These are phyloP conservation scores for Ramularia endophylla DNA, from an alignment of 2,329 filamentous ascomycete species.

Conservation along the genomic window DNA sequence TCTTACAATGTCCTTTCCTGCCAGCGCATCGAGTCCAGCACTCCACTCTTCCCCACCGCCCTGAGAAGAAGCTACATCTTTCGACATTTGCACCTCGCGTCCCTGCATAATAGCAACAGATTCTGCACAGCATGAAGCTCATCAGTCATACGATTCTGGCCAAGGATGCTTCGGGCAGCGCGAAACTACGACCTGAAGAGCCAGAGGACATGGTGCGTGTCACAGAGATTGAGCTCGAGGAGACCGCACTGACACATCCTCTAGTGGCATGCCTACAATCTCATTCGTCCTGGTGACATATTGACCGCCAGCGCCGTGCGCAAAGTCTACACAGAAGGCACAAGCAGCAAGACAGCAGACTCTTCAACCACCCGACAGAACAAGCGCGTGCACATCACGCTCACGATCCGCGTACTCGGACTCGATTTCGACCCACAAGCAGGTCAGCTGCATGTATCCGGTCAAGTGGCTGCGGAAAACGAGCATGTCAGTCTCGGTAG, in stretches of 20 bases:
- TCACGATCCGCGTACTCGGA: conserved; percentile 59
- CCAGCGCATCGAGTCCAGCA: conserved; percentile 1
- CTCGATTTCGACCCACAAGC: conserved; percentile 66
- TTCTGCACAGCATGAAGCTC: conserved; percentile 50
- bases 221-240: no score
- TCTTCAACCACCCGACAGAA: conserved; percentile 43
- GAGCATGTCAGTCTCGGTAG: conserved; percentile 61
- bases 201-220: conserved; percentile 64
- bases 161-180: conserved; percentile 58
- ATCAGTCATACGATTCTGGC: conserved; percentile 60
- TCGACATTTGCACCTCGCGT: no score
- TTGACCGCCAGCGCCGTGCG: conserved; percentile 62
- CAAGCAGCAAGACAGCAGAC: conserved; percentile 55
- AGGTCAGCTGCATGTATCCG: conserved; percentile 62
- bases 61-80: background rate
- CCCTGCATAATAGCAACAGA: no score
- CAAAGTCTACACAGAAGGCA: conserved; percentile 55
- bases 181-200: conserved; percentile 64
- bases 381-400: conserved; percentile 56
- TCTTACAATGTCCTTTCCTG: background rate
- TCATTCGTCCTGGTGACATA: conserved; percentile 60
- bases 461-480: conserved; percentile 60
- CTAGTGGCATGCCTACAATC: conserved; percentile 70
- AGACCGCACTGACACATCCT: conserved; percentile 7
- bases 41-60: background rate